Conservation (phyloP, 768 basidiomycete genomes). For the Rhodotorula toruloides region DNA sequence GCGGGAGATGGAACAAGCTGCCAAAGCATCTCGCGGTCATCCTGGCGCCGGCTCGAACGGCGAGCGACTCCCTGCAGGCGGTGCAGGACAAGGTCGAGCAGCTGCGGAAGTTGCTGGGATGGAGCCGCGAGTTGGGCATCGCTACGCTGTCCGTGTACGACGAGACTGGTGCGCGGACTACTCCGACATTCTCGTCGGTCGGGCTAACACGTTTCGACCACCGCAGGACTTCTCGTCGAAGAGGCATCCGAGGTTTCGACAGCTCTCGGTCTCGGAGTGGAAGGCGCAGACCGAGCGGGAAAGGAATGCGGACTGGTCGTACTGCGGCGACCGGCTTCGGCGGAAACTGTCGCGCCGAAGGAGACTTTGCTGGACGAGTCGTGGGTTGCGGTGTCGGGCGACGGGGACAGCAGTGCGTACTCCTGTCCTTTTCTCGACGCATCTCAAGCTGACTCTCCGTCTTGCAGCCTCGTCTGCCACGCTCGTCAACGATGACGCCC, state of each 20-base stretch:
- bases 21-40: constrained; percentile 27
- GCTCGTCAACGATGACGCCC: constrained; percentile 2
- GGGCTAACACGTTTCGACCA: neutral
- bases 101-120: neutral
- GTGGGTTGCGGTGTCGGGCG: no score
- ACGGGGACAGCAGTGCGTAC: neutral
- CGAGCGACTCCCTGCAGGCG: neutral
- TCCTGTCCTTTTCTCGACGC: no score
- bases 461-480: constrained; percentile 1
- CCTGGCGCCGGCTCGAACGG: constrained; percentile 4
- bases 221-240: neutral
- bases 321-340: neutral
- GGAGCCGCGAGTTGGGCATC: constrained; percentile 15
- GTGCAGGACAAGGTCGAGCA: neutral
- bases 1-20: constrained; percentile 19
- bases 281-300: no score
- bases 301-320: neutral
- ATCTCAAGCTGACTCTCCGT: neutral
- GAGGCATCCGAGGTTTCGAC: neutral
- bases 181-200: neutral
- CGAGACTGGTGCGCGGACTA: constrained; percentile 22
- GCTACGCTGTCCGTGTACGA: constrained; percentile 20
- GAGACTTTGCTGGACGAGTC: neutral
- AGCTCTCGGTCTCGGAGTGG: neutral
- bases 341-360: no score